These are phyloP conservation scores for Fusarium sp. DNA, from an alignment of 2,329 filamentous ascomycete species.

Conservation along the genomic window DNA sequence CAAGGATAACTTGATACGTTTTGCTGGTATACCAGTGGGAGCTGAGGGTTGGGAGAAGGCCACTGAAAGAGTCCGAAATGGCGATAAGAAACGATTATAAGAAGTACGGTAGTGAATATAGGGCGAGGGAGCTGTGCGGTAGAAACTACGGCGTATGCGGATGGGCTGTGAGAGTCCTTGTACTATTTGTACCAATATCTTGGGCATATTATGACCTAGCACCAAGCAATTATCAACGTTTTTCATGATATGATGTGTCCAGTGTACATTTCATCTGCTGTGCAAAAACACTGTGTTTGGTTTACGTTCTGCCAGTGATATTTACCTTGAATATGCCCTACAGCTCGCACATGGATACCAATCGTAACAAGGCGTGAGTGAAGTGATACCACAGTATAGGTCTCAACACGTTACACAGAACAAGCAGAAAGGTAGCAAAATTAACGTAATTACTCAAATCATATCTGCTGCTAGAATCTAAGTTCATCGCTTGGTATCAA, in stretches of 20 bases:
- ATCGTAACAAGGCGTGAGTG: not conserved
- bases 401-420: not conserved
- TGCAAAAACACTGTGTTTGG: not conserved
- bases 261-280: not conserved
- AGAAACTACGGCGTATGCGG: constrained; percentile 21
- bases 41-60: constrained; percentile 63
- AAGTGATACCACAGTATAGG: not conserved
- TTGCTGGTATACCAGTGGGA: constrained; percentile 69
- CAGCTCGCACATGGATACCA: not conserved
- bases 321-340: no score
- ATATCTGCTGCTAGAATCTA: constrained; percentile 14
- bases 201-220: constrained; percentile 44
- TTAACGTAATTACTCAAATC: not conserved
- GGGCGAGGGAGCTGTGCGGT: constrained; percentile 13
- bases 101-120: not conserved
- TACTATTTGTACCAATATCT: constrained; percentile 49
- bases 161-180: constrained; percentile 41
- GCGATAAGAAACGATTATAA: constrained; percentile 63
- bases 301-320: not conserved
- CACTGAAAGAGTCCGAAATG: constrained; percentile 61
- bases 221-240: constrained; percentile 40
- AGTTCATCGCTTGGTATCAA: constrained; percentile 32
- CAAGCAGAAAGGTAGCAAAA: not conserved
- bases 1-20: constrained; percentile 83
- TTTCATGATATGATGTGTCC: not conserved